Percentiles rank a stretch among this genome's conserved stretches.
phyloP scores from a whole-genome alignment of 164 flowering plant species.

The Kalanchoe fedtschenkoi region DNA sequence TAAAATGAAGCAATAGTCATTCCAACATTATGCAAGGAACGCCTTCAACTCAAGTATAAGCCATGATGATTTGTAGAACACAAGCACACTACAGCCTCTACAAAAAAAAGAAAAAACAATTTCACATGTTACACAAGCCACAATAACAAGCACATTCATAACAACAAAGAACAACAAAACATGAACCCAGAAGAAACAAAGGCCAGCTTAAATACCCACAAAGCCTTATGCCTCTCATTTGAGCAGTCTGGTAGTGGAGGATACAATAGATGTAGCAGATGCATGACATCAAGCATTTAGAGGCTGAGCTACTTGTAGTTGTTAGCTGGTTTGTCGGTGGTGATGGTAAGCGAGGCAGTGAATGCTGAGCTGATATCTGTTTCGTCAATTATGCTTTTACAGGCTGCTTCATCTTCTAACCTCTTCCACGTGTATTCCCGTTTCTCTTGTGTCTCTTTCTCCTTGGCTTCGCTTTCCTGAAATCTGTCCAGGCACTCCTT shows the following conservation, averaged over 20 bases:
- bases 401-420: slow-evolving; percentile 8
- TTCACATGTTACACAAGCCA: slow-evolving; percentile 1
- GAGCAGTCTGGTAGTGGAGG: neutral
- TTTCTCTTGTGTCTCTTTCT: neutral
- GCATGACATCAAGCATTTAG: neutral
- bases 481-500: neutral
- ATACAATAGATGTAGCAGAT: neutral
- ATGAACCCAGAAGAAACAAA: slow-evolving; percentile 3
- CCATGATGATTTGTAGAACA: neutral
- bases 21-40: neutral
- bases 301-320: slow-evolving; percentile 24
- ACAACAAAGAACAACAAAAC: neutral
- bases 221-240: neutral
- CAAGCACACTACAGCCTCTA: neutral
- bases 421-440: neutral
- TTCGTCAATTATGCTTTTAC: slow-evolving; percentile 46
- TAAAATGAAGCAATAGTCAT: too few species aligned
- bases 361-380: slow-evolving; percentile 48
- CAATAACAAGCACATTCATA: neutral
- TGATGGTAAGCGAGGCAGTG: slow-evolving; percentile 30
- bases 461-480: neutral
- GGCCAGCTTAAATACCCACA: slow-evolving; percentile 4
- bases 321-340: slow-evolving; percentile 24
- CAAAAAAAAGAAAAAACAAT: neutral
- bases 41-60: neutral